Evolutionary conservation across 805 yeast species (phyloP).

Genomic region (Candida sonorensis): DNA sequence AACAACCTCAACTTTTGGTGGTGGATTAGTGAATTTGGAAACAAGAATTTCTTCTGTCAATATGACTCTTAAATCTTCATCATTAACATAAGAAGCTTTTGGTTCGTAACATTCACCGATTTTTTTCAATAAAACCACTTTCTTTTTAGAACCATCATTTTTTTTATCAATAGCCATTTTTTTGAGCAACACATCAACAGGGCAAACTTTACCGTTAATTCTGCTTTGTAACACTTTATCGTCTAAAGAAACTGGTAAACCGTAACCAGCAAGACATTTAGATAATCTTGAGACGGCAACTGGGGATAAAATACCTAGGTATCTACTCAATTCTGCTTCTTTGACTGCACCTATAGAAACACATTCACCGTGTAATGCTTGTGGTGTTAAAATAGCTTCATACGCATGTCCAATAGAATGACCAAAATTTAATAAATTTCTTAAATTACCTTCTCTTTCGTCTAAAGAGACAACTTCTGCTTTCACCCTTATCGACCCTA

Average conservation of each 20-base stretch:
- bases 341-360: conserved; percentile 94
- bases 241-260: conserved; percentile 71
- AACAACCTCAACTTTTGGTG: conserved; percentile 39
- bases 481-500: conserved; percentile 82
- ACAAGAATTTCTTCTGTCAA: conserved; percentile 78
- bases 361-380: conserved; percentile 96
- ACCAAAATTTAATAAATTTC: conserved; percentile 91
- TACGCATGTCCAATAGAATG: conserved; percentile 98
- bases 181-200: conserved; percentile 64
- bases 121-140: conserved; percentile 72
- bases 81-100: conserved; percentile 78
- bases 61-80: conserved; percentile 73
- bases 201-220: conserved; percentile 62
- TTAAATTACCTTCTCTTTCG: conserved; percentile 90
- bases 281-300: conserved; percentile 89
- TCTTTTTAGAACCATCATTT: conserved; percentile 87
- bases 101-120: conserved; percentile 89
- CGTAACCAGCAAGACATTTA: conserved; percentile 78
- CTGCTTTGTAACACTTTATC: conserved; percentile 69
- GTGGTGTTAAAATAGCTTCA: conserved; percentile 96
- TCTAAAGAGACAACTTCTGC: conserved; percentile 91
- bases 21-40: conserved; percentile 40
- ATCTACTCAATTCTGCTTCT: conserved; percentile 94
- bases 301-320: conserved; percentile 80
- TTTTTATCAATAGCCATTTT: conserved; percentile 97